Base-by-base conservation (phyloP, 441 rosid species). In the Croton laevigatus region DNA sequence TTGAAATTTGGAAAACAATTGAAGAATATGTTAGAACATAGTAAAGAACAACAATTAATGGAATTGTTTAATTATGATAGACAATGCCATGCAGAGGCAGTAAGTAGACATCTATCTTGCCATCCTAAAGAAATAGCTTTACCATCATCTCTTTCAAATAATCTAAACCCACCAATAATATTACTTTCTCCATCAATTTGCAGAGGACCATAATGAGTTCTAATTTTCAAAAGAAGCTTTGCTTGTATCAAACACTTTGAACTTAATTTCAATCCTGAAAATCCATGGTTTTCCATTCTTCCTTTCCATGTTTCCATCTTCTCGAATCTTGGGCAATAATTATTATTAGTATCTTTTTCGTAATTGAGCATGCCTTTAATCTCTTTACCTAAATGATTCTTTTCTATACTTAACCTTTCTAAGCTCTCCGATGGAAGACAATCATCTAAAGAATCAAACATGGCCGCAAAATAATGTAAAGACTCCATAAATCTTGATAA, bases 361-460 rank as follows among this genome's bases (percentile, higher is more conserved):
- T n/a, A 66, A 66, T 85, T 88, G 55, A 88, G 48, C 83, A 81
- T 71, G 55, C 44, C 58, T 62, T 88, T 88, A 65, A 88, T 88
- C 74, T 85, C 85, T 60, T 81, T 85, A 4, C 94, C 94, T 0
- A 88, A 78, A 55, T 81, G 84, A 64, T 84, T 84, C 83, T 79
- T 88, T 86, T 88, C 94, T 2, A 88, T 85, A 61, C 82, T 72
- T 20, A 82, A 64, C 42, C 94, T 73, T 63, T 88, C 85, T 1
- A 62, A 5, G 73, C 94, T 88, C 27, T 85, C 89, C 55, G 72
- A 54, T 0, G 91, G 91, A 2, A 88, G 82, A 45, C 86, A 85
- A 68, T 88, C 89, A 14, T 86, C 89, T 48, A 88, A 58, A 0
- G 94, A 88, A 78, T 87, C 94, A 11, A 85, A 88, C 87, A 88